Conservation (phyloP, 441 rosid species). For the Geranium incanum region DNA sequence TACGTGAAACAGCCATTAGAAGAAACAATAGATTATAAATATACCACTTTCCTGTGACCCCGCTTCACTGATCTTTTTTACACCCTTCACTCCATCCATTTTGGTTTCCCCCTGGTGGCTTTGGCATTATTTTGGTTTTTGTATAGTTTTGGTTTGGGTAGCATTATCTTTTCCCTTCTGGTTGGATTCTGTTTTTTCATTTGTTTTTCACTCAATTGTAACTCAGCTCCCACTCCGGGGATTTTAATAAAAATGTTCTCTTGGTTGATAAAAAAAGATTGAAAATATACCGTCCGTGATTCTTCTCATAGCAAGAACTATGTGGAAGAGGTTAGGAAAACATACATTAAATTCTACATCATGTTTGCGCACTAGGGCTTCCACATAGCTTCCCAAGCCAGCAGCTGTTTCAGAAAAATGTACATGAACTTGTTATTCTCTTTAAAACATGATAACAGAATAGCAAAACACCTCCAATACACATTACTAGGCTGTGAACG, state of each 20-base stretch:
- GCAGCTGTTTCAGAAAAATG: slow-evolving; percentile 47
- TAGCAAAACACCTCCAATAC: not conserved
- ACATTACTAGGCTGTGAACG: not conserved
- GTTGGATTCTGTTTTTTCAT: too few species aligned
- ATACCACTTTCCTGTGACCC: too few species aligned
- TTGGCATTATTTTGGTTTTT: too few species aligned
- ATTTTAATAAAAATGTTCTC: too few species aligned
- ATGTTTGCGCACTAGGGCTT: slow-evolving; percentile 80
- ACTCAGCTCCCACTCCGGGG: too few species aligned
- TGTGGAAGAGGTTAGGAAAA: not conserved
- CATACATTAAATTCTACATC: slow-evolving; percentile 83
- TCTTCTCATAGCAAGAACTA: not conserved
- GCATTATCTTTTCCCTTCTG: too few species aligned
- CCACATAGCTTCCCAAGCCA: slow-evolving; percentile 92
- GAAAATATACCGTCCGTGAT: not conserved
- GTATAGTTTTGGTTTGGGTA: too few species aligned
- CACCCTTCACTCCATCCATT: too few species aligned
- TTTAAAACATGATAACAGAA: not conserved
- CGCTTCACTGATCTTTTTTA: too few species aligned
- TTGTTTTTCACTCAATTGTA: too few species aligned
- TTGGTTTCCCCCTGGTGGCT: too few species aligned
- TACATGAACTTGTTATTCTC: not conserved
- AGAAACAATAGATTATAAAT: not conserved
- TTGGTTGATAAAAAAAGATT: too few species aligned
- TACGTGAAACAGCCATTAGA: slow-evolving; percentile 9